phyloP scores from a whole-genome alignment of 139 green algal genomes.

The Chlamydomonas sphaeroides region DNA sequence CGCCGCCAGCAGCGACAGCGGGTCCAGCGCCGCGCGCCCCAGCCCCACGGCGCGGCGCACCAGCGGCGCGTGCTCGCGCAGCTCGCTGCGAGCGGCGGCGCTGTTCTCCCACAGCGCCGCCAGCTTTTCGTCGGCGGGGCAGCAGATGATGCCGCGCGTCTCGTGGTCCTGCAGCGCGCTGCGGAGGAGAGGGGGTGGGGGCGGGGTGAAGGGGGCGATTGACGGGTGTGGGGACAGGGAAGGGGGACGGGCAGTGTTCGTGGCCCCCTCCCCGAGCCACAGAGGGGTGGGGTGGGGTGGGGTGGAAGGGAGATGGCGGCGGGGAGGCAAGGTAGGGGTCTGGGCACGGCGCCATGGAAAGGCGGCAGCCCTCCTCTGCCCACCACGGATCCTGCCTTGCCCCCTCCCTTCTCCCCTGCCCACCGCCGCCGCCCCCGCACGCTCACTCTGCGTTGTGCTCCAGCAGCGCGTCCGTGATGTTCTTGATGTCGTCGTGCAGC shows the following conservation, averaged over 20 bases:
- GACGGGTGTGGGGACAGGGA: background rate
- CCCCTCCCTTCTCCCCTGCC: background rate
- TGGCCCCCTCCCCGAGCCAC: too few relatives aligned
- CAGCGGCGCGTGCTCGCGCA: conserved; percentile 65
- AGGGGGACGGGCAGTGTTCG: too few relatives aligned
- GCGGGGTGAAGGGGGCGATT: background rate
- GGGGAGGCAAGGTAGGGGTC: too few relatives aligned
- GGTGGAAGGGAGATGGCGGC: too few relatives aligned
- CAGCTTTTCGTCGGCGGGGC: conserved; percentile 77
- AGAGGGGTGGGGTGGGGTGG: too few relatives aligned
- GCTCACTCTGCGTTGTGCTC: conserved; percentile 63
- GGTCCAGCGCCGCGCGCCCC: conserved; percentile 83
- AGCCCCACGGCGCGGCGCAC: conserved; percentile 88
- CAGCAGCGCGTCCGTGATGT: conserved; percentile 69
- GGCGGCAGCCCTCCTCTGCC: too few relatives aligned
- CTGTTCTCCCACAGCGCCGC: conserved; percentile 84
- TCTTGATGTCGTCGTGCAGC: conserved; percentile 74
- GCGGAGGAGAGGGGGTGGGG: background rate
- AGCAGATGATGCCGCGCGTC: conserved; percentile 67
- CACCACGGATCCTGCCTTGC: too few relatives aligned
- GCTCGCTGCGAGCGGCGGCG: conserved; percentile 67
- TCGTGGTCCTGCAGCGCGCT: conserved; percentile 58
- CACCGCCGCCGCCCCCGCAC: conserved; percentile 3
- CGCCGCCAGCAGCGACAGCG: conserved; percentile 80
- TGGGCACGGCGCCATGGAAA: too few relatives aligned